A percentile compares a stretch with the other conserved stretches of the same genome.
Evolutionary conservation across 768 basidiomycete genomes (phyloP).

Genomic region (Xerocomellus chrysenteron): DNA sequence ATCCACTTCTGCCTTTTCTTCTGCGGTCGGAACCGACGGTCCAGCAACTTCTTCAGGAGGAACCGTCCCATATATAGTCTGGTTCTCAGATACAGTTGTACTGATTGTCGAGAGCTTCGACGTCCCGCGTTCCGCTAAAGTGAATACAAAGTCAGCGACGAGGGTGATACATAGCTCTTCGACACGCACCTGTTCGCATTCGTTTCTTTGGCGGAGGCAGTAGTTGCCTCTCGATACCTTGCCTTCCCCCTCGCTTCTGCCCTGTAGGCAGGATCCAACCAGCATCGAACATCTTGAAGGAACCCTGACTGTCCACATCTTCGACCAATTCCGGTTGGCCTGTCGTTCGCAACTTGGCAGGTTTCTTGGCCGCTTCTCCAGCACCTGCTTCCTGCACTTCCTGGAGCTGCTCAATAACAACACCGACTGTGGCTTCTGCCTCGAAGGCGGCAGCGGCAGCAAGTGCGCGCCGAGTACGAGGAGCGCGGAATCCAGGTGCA

Average conservation of each 20-base stretch:
- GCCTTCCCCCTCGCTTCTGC: slow-evolving; percentile 61
- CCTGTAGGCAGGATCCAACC: slow-evolving; percentile 88
- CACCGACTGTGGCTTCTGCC: slow-evolving; percentile 32
- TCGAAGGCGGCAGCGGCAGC: slow-evolving; percentile 48
- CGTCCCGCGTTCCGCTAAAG: slow-evolving; percentile 32
- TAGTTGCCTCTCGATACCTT: slow-evolving; percentile 42
- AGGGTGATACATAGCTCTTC: not conserved
- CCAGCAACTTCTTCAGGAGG: slow-evolving; percentile 26
- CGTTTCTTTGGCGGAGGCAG: slow-evolving; percentile 57
- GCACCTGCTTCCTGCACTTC: slow-evolving; percentile 3
- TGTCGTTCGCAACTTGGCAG: slow-evolving; percentile 19
- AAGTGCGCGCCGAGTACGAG: slow-evolving; percentile 46
- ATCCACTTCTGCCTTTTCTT: slow-evolving; percentile 19
- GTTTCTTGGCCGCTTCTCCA: slow-evolving; percentile 28
- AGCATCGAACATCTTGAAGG: slow-evolving; percentile 79
- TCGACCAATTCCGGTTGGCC: slow-evolving; percentile 51
- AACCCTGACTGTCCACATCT: slow-evolving; percentile 67
- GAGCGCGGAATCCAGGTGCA: slow-evolving; percentile 47
- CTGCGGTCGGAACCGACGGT: slow-evolving; percentile 22
- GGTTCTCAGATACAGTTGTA: slow-evolving; percentile 48
- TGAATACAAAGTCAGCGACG: not conserved
- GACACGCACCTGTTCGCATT: slow-evolving; percentile 42
- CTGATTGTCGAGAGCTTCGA: slow-evolving; percentile 49
- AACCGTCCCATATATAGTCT: slow-evolving; percentile 31
- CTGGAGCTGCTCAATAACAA: slow-evolving; percentile 9